Percentiles rank a stretch among this genome's conserved stretches.
Evolutionary conservation across 805 yeast genomes (phyloP).

Genomic region (Metschnikowia baotianmanensis): DNA sequence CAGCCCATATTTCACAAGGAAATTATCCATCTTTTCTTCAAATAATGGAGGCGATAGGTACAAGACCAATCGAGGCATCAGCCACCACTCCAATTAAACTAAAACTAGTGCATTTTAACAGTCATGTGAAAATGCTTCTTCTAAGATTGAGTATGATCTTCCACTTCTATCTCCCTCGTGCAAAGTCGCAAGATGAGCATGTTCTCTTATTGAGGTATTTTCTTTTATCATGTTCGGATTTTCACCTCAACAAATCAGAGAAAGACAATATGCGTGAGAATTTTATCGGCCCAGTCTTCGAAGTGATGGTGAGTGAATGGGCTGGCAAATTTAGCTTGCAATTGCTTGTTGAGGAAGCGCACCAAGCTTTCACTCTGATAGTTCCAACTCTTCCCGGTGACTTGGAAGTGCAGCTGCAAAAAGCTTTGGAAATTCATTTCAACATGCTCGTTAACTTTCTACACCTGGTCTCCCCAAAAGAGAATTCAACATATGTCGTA

Average conservation of each 20-base stretch:
- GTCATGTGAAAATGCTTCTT: slow-evolving; percentile 16
- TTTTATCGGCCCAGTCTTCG: slow-evolving; percentile 21
- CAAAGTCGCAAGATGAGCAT: neutral
- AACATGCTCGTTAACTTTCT: slow-evolving; percentile 17
- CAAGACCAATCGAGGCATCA: slow-evolving; percentile 1
- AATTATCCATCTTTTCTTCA: neutral
- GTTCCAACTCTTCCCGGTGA: slow-evolving; percentile 11
- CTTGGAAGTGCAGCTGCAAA: slow-evolving; percentile 3
- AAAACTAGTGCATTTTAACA: slow-evolving; percentile 24
- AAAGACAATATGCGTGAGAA: slow-evolving; percentile 10
- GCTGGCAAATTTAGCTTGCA: neutral
- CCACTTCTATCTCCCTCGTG: slow-evolving; percentile 7
- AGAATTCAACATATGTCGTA: neutral
- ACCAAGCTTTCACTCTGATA: slow-evolving; percentile 5
- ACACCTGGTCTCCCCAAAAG: slow-evolving; percentile 1
- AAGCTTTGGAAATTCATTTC: slow-evolving; percentile 23
- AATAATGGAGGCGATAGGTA: slow-evolving; percentile 7
- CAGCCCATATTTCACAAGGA: no score
- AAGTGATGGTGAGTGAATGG: slow-evolving; percentile 7
- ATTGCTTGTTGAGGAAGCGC: slow-evolving; percentile 1
- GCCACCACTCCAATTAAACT: slow-evolving; percentile 13
- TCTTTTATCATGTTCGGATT: slow-evolving; percentile 26
- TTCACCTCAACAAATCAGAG: slow-evolving; percentile 24
- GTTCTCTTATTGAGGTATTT: slow-evolving; percentile 14
- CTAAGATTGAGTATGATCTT: slow-evolving; percentile 21